Evolutionary conservation across 202 grass and related monocot species (phyloP).

Genomic region (Musa balbisiana): DNA sequence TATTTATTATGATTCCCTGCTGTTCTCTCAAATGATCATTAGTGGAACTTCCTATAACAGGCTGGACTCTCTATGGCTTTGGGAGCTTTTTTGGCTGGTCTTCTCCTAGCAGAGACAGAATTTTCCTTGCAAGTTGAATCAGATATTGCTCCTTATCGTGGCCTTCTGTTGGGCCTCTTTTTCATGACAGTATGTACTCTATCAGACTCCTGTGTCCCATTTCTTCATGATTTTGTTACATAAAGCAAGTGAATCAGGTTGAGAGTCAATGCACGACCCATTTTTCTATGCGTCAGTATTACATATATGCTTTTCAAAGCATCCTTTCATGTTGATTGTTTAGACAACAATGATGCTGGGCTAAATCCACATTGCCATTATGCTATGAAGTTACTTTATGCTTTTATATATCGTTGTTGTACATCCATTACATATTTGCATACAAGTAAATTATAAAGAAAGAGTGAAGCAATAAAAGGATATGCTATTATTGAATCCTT

Average conservation of each 20-base stretch:
- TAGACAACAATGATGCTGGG: too few relatives aligned
- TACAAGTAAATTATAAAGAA: too few relatives aligned
- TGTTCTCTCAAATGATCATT: constrained; percentile 22
- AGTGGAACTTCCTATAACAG: constrained; percentile 32
- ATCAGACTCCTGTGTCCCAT: constrained; percentile 3
- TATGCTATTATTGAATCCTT: too few relatives aligned
- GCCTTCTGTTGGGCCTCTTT: constrained; percentile 93
- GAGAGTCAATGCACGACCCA: background rate
- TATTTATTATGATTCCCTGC: background rate
- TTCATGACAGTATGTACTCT: constrained; percentile 88
- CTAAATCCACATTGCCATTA: too few relatives aligned
- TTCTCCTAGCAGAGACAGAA: constrained; percentile 95
- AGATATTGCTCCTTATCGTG: constrained; percentile 97
- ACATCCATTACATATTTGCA: too few relatives aligned
- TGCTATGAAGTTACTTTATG: too few relatives aligned
- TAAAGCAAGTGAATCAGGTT: background rate
- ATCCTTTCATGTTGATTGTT: too few relatives aligned
- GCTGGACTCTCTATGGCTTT: constrained; percentile 97
- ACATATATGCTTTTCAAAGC: too few relatives aligned
- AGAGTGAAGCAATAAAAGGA: too few relatives aligned
- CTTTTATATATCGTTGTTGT: too few relatives aligned
- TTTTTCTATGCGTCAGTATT: background rate
- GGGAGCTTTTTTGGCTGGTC: constrained; percentile 97
- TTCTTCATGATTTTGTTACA: background rate
- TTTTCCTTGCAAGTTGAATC: constrained; percentile 99